Evolutionary conservation across 140 eudicot species (phyloP).

Genomic region (Anethum foeniculum): DNA sequence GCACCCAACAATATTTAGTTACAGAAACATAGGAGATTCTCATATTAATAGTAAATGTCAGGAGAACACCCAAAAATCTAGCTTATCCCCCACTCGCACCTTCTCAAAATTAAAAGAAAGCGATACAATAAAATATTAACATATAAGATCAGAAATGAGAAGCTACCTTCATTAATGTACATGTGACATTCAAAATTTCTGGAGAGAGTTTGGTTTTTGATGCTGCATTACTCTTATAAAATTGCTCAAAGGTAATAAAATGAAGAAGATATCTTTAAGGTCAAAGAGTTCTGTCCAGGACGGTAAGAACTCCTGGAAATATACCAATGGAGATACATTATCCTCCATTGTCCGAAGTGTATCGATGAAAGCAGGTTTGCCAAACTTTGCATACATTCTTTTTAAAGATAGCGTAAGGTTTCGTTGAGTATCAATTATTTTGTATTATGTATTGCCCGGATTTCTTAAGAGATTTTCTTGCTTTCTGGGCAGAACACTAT

Average conservation of each 20-base stretch:
- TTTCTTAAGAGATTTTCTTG: too few species aligned
- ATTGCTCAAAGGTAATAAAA: constrained; percentile 1
- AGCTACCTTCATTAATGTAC: background rate
- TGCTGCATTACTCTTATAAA: constrained; percentile 7
- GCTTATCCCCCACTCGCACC: background rate
- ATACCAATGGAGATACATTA: constrained; percentile 20
- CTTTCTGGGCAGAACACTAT: too few species aligned
- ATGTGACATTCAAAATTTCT: background rate
- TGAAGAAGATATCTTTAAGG: constrained; percentile 20
- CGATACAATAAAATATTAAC: background rate
- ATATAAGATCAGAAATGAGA: background rate
- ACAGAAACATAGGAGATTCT: background rate
- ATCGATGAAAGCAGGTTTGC: constrained; percentile 29
- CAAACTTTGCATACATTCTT: background rate
- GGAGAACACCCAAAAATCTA: background rate
- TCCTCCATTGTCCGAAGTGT: constrained; percentile 28
- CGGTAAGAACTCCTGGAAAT: constrained; percentile 3
- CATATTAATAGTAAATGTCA: background rate
- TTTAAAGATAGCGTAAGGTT: too few species aligned
- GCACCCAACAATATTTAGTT: background rate
- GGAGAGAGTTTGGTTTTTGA: background rate
- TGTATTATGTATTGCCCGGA: too few species aligned
- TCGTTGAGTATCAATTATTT: too few species aligned
- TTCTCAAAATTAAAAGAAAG: background rate
- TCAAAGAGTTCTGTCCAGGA: constrained; percentile 23